Evolutionary conservation across 2,329 filamentous ascomycete genomes (phyloP), one percentile per base, ranked within the genome.

Genomic region (Akanthomyces muscarius): DNA sequence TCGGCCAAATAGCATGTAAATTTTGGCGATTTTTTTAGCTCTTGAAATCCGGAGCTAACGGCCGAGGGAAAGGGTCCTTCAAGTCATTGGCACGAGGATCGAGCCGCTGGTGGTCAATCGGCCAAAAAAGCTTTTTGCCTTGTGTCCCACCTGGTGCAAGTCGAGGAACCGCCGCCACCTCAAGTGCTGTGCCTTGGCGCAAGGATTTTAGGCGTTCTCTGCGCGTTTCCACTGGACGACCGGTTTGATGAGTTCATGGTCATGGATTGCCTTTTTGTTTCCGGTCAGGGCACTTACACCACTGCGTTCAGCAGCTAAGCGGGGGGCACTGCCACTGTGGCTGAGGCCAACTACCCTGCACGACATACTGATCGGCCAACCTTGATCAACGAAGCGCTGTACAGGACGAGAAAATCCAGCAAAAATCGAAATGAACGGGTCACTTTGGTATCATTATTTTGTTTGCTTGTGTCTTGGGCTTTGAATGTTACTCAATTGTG

Each of bases 71-170:
- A 28, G 18, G 33, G 51, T 36, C 25, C 36, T 36, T 5, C 2
- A 18, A 18, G 6, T n/a, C 25, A 10, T 25, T 30, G 2, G 6
- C 50, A 13, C 36, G 18, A 44, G 25, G 48, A 61, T 61, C 58
- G 58, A 53, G 25, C 16, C 25, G 25, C 21, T 33, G 28, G 58
- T 53, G 48, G 58, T 14, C 6, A 45, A 61, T 61, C 58, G 48
- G 58, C 2, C 48, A 6, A 41, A 42, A 51, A 30, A 30, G 36
- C 6, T 42, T 10, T 25, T 42, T 25, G 36, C 13, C 23, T 51
- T 41, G 45, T 48, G 45, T 48, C 45, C 45, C 45, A 51, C 47
- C 33, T 42, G 21, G n/a, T 51, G 11, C 51, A 53, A 30, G 30
- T 30, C 41, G 14, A 21, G 42, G 30, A 36, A 38, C 52, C 13